Base-by-base conservation (phyloP, 306 rosid species). In the Vicia villosa region DNA sequence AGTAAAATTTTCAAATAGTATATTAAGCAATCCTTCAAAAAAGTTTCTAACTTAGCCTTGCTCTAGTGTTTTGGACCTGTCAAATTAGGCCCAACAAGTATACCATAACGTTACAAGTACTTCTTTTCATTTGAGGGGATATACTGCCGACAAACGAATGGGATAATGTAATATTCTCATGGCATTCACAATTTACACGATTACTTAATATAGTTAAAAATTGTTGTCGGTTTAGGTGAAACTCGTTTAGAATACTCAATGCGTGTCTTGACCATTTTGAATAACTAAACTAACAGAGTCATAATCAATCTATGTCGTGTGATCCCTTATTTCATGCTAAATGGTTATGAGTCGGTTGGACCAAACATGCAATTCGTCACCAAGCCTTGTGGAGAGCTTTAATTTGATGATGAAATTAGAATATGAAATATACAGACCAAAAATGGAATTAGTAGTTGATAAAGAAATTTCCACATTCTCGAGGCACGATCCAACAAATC, bases 201-300 rank as follows among this genome's bases (percentile, higher is more conserved):
- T 55, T 55, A 7, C 11, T 22, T 9, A 34, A 34, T 34, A 6
- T 34, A 34, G 38, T 52, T 42, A 12, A 10, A 20, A 13, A 30
- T 57, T 57, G 41, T 12, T 57, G 63, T 57, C 41, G 63, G 63
- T 14, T 14, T 28, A 28, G 63, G 63, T 6, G 37, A 57, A 57
- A 57, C 41, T 58, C 1, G 63, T 59, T 15, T 37, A 16, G 49
- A 61, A 61, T 17, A 10, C 16, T 19, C 3, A 2, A 1, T 8
- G 19, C 37, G 19, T 26, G 19, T 24, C 17, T 17, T 42, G 21
- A 26, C 40, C 5, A 28, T 42, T 57, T 30, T 58, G 47, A 58
- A 57, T 26, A 14, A 42, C 28, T 24, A 8, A 34, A 34, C 5
- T 8, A 13, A 45, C 22, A 16, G 28, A 5, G 67, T 24, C 67